Evolutionary conservation across 2,329 filamentous ascomycete genomes (phyloP).

Genomic region (Aspergillus fumigatiaffinis): DNA sequence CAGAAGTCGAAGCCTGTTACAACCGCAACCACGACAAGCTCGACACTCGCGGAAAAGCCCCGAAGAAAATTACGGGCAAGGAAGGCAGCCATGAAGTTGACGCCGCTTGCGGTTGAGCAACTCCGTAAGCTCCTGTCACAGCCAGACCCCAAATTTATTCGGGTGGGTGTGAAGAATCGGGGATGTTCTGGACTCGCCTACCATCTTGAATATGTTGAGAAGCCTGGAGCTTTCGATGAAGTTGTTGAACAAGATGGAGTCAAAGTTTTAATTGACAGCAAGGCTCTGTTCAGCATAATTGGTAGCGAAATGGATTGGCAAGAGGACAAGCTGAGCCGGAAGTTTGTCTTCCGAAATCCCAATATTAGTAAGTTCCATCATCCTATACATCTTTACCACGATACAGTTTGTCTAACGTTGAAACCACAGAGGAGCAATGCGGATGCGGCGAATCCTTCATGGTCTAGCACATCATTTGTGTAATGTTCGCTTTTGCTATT

Average conservation of each 20-base stretch:
- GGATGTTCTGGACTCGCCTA: slow-evolving; percentile 94
- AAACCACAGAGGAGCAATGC: slow-evolving; percentile 80
- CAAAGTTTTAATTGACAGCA: slow-evolving; percentile 92
- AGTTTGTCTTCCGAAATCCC: slow-evolving; percentile 93
- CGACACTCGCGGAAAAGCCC: slow-evolving; percentile 49
- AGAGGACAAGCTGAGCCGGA: slow-evolving; percentile 86
- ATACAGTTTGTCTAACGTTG: slow-evolving; percentile 16
- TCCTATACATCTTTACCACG: background rate
- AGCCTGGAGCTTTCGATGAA: slow-evolving; percentile 83
- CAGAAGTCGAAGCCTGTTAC: slow-evolving; percentile 59
- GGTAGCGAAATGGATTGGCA: slow-evolving; percentile 99
- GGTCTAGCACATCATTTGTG: slow-evolving; percentile 47
- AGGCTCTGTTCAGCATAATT: slow-evolving; percentile 95
- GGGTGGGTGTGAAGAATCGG: slow-evolving; percentile 88
- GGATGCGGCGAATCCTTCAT: slow-evolving; percentile 97
- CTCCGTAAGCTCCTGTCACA: slow-evolving; percentile 72
- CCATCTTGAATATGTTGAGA: slow-evolving; percentile 91
- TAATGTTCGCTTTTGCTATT: slow-evolving; percentile 8
- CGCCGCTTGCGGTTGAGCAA: slow-evolving; percentile 73
- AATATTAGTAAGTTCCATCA: slow-evolving; percentile 99
- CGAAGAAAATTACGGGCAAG: slow-evolving; percentile 70
- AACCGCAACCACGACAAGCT: slow-evolving; percentile 29
- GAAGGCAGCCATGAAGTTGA: slow-evolving; percentile 88
- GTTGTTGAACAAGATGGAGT: slow-evolving; percentile 93
- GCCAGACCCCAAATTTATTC: slow-evolving; percentile 87